These are phyloP conservation scores for Penicilliopsis zonata DNA, from an alignment of 495 filamentous ascomycete species.

Conservation along the genomic window DNA sequence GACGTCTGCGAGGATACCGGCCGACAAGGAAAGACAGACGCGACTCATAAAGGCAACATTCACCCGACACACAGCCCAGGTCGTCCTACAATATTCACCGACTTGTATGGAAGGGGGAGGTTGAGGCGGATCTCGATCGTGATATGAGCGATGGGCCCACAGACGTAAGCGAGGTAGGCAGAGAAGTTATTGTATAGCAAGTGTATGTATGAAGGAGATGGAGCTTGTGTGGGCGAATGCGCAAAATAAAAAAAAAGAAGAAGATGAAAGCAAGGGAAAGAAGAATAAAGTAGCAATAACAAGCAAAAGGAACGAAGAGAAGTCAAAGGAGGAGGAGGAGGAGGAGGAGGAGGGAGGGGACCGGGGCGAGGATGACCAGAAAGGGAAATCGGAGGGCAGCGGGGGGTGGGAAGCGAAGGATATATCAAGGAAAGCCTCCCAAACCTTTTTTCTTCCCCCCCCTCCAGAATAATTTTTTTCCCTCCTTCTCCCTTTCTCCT, in stretches of 20 bases:
- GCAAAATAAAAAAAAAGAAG: slow-evolving; percentile 30
- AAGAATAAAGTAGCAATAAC: slow-evolving; percentile 41
- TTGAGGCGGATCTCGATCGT: slow-evolving; percentile 3
- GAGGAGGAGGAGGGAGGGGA: slow-evolving; percentile 11
- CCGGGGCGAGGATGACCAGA: slow-evolving; percentile 9
- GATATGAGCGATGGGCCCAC: no score
- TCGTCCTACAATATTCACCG: slow-evolving; percentile 1
- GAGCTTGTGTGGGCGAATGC: slow-evolving; percentile 38
- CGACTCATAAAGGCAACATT: slow-evolving; percentile 33
- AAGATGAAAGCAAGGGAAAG: slow-evolving; percentile 43
- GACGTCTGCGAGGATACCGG: slow-evolving; percentile 7
- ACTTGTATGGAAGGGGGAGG: slow-evolving; percentile 7
- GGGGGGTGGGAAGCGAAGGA: slow-evolving; percentile 5
- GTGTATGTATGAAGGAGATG: slow-evolving; percentile 19
- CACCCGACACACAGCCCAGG: slow-evolving; percentile 26
- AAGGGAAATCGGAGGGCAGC: slow-evolving; percentile 13
- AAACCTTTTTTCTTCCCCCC: slow-evolving; percentile 13
- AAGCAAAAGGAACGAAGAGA: slow-evolving; percentile 25
- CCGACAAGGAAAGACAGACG: slow-evolving; percentile 9
- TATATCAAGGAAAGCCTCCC: slow-evolving; percentile 1
- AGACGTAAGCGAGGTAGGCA: no score
- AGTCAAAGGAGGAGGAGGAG: slow-evolving; percentile 19
- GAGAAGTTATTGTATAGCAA: slow-evolving; percentile 7
- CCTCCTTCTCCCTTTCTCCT: slow-evolving; percentile 6
- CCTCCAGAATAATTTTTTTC: slow-evolving; percentile 2